Evolutionary conservation across 495 filamentous ascomycete genomes (phyloP), one percentile per base, ranked within the genome.

Genomic region (Daldinia vernicosa): DNA sequence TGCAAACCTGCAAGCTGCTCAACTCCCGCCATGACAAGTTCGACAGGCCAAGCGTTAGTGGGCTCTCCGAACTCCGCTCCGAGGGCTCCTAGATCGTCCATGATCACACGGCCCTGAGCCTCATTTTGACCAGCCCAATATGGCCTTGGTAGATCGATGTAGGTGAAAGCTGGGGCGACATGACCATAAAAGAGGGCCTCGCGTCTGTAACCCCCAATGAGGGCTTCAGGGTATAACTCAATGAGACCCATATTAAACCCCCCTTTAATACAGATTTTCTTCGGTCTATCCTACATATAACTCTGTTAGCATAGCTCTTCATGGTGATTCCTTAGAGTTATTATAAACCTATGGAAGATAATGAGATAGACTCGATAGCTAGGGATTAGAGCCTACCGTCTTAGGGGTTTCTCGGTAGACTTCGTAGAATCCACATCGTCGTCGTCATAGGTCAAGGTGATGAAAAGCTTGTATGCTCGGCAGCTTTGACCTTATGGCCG

Each of bases 1-100:
- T 77, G 75, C 11, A 77, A 60, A 17, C 62, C 64, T 11, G 75
- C 75, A 4, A 77, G 63, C 60, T 77, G 75, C 51, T 75, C 64
- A 45, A 75, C 73, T 11, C 70, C 75, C 15, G 71, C 61, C 33
- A 69, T 26, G 33, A 77, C 75, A 6, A 56, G 63, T 1, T 58
- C 60, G 22, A 73, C 60, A 0, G 75, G 62, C 62, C 74, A 77
- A 4, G 70, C 55, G 9, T 66, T 56, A 1, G 66, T 17, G 30
- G 51, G 52, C 1, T 58, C 52, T 0, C 59, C 66, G 51, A 77
- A 77, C 4, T 56, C 59, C 33, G 55, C 67, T 9, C 69, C 72
- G 11, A 57, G 27, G 6, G 50, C 54, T 6, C 15, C 55, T 0
- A 77, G 69, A 51, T 75, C 73, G 11, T 71, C 43, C 70, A 75